Base-by-base conservation (phyloP, 768 basidiomycete species). In the Boletus sp. region DNA sequence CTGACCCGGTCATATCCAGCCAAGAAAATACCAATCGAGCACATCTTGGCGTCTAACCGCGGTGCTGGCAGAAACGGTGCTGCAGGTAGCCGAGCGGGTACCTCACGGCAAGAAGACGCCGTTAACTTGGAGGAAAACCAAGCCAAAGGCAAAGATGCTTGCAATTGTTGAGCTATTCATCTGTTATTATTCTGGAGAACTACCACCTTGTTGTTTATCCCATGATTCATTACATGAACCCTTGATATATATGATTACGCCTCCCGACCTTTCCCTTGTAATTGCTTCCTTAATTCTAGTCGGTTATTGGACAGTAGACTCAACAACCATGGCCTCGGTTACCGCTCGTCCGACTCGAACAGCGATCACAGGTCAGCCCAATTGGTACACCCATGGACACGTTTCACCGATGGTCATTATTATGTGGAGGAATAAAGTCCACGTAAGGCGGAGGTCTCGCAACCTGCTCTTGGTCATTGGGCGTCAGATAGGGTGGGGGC, bases 1-100 rank as follows among this genome's bases (percentile, higher is more conserved):
- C 46, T 17, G 4, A 54, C 49, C 32, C 14, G n/a, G n/a, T 29
- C 11, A 25, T 47, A 47, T 56, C 7, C 70, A 88, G 87, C 87
- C 70, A 89, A 88, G 80, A 87, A 87, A 65, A 86, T 89, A 64
- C 88, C 88, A n/a, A 90, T 98, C 69, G 96, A 98, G 64, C 89
- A 93, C 61, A 94, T 97, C 64, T 74, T 94, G 61, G 91, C 92
- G 47, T 88, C 94, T 13, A 84, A 88, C 38, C 84, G 88, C 41
- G 81, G 75, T 45, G 75, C 82, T 25, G 83, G 83, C 25, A 83
- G 87, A 62, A 77, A 83, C 52, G 85, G 84, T 56, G 76, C 77
- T 52, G 71, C 79, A 6, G 78, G 81, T 38, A 73, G 70, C 59
- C 82, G 86, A 56, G 68, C 76, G 6, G 81, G 80, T 56, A 71